Evolutionary conservation across 2,329 filamentous ascomycete genomes (phyloP).

Genomic region (Venturia nashicola): DNA sequence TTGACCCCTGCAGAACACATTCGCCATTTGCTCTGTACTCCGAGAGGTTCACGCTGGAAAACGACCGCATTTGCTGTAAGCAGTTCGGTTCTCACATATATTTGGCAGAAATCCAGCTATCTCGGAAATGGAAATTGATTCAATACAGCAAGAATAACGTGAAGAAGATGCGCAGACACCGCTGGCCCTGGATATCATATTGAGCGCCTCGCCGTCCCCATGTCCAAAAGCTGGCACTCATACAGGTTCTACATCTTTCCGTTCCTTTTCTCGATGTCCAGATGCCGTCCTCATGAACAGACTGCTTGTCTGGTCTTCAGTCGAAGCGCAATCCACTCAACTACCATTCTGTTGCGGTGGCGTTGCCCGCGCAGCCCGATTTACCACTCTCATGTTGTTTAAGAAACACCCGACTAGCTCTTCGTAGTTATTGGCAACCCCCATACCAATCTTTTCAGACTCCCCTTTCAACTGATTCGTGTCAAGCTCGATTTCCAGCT

Average conservation of each 20-base stretch:
- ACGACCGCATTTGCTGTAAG: too few relatives aligned
- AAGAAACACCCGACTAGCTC: constrained; percentile 61
- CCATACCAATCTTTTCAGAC: constrained; percentile 41
- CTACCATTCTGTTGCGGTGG: neutral
- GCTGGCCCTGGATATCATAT: neutral
- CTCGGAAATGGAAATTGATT: too few relatives aligned
- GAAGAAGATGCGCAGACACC: neutral
- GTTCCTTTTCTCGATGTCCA: neutral
- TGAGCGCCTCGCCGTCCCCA: neutral
- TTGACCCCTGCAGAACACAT: too few relatives aligned
- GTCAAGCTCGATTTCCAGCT: constrained; percentile 69
- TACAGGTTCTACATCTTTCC: neutral
- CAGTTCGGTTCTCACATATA: too few relatives aligned
- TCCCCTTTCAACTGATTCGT: constrained; percentile 52
- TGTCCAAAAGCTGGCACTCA: neutral
- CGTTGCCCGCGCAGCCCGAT: constrained; percentile 5
- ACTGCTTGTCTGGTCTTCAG: too few relatives aligned
- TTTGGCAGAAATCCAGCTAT: too few relatives aligned
- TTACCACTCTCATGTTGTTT: constrained; percentile 55
- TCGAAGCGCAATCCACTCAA: neutral
- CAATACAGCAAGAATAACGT: neutral
- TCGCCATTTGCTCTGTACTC: too few relatives aligned
- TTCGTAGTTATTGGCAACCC: constrained; percentile 47
- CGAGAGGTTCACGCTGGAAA: too few relatives aligned
- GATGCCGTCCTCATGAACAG: neutral